Base-by-base conservation (phyloP, 768 basidiomycete species). In the Sporobolomyces phaffii region DNA sequence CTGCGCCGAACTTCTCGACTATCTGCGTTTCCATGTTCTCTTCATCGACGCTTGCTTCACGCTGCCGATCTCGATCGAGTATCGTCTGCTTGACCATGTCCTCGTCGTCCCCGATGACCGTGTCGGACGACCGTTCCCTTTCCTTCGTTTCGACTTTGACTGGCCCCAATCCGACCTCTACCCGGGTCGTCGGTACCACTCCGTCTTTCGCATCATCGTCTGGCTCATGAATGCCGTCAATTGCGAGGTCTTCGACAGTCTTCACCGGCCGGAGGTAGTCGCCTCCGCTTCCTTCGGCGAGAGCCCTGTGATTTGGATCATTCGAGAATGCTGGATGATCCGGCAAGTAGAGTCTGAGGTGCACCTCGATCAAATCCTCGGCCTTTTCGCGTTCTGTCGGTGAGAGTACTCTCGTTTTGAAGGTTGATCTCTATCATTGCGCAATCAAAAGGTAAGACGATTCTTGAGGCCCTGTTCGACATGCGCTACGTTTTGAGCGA, bases 261-360 rank as follows among this genome's bases (percentile, higher is more conserved):
- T n/a, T n/a, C n/a, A n/a, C n/a, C n/a, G n/a, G n/a, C n/a, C n/a
- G n/a, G n/a, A n/a, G n/a, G n/a, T n/a, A n/a, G n/a, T n/a, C n/a
- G n/a, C n/a, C n/a, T n/a, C n/a, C n/a, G n/a, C n/a, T n/a, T n/a
- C n/a, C n/a, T n/a, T n/a, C n/a, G n/a, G n/a, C n/a, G n/a, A n/a
- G n/a, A n/a, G n/a, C n/a, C n/a, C n/a, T n/a, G n/a, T n/a, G n/a
- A n/a, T n/a, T n/a, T n/a, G n/a, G n/a, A n/a, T n/a, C n/a, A n/a
- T n/a, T n/a, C n/a, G n/a, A n/a, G n/a, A n/a, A n/a, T n/a, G n/a
- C n/a, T n/a, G n/a, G n/a, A n/a, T n/a, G n/a, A n/a, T n/a, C n/a
- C 7, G 60, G 50, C 15, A 68, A 40, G 44, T 68, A 68, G 28
- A 68, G 24, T 15, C 28, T 14, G 3, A 68, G 56, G 44, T 68